phyloP scores from a whole-genome alignment of 306 rosid genomes.

The Hippophae tibetana region DNA sequence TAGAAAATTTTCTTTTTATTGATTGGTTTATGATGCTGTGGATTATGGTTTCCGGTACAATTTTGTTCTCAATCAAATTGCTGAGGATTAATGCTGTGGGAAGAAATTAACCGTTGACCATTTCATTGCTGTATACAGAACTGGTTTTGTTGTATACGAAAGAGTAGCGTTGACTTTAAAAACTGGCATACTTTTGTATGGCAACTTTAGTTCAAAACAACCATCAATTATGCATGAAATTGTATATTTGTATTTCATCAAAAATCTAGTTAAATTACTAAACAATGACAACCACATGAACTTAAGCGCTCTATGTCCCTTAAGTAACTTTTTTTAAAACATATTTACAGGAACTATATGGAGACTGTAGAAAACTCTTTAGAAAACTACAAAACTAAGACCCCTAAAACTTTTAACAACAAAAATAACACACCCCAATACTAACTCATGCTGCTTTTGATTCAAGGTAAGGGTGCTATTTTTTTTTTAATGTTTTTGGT shows the following conservation, averaged over 20 bases:
- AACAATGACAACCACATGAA: background rate
- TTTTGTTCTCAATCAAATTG: constrained; percentile 2
- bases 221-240: background rate
- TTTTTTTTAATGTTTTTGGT: too few species aligned
- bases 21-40: background rate
- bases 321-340: background rate
- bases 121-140: background rate
- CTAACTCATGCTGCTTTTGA: too few species aligned
- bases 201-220: background rate
- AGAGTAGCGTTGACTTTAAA: background rate
- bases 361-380: background rate
- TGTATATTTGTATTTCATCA: too few species aligned
- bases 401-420: too few species aligned
- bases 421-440: too few species aligned
- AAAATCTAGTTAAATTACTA: background rate
- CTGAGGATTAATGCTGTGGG: constrained; percentile 1
- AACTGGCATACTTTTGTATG: background rate
- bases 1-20: too few species aligned
- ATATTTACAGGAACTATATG: background rate
- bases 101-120: background rate
- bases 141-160: background rate
- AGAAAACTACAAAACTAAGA: too few species aligned
- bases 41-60: background rate
- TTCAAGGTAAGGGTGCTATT: too few species aligned
- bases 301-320: background rate